These are phyloP conservation scores for Dryas octopetala DNA, from an alignment of 306 rosid genomes.

Conservation along the genomic window DNA sequence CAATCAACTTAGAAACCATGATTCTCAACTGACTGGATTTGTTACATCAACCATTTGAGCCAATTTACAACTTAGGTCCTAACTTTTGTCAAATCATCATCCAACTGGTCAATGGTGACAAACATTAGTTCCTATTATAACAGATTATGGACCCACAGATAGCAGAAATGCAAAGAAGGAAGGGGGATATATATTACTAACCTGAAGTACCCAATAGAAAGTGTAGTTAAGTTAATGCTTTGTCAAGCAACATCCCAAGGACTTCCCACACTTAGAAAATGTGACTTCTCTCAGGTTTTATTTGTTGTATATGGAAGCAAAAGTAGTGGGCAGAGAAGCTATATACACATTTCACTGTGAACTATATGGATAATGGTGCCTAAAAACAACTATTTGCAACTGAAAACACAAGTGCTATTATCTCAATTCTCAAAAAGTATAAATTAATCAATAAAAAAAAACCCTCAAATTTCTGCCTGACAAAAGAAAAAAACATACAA, in stretches of 20 bases:
- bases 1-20: slow-evolving; percentile 18
- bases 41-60: slow-evolving; percentile 15
- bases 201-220: not conserved
- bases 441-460: not conserved
- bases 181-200: not conserved
- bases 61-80: slow-evolving; percentile 19
- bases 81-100: slow-evolving; percentile 13
- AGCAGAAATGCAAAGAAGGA: not conserved
- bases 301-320: not conserved
- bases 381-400: not conserved
- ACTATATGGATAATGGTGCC: not conserved
- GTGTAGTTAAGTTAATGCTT: not conserved
- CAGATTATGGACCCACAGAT: not conserved
- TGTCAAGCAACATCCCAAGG: not conserved
- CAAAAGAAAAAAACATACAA: not conserved
- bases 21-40: slow-evolving; percentile 15
- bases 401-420: not conserved
- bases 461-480: not conserved
- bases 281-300: not conserved
- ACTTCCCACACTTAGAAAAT: not conserved
- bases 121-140: not conserved
- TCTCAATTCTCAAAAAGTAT: not conserved
- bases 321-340: not conserved
- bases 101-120: not conserved
- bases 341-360: not conserved